Conservation (phyloP, 768 basidiomycete genomes). For the Termitomyces sp. region DNA sequence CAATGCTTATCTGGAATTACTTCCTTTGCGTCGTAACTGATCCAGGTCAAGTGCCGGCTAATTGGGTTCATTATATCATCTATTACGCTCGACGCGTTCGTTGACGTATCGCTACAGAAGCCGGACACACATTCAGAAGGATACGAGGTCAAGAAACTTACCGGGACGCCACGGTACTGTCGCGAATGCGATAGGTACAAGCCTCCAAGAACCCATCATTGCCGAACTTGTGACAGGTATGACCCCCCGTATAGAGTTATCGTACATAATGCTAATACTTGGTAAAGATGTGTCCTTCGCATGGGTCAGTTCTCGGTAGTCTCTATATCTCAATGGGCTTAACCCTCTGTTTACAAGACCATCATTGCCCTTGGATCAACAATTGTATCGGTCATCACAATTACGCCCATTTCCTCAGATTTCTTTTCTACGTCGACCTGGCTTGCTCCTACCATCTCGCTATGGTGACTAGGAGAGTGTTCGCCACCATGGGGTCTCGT, state of each 20-base stretch:
- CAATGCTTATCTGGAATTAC: constrained; percentile 86
- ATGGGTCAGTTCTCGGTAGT: constrained; percentile 62
- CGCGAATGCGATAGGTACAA: constrained; percentile 83
- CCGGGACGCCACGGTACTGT: constrained; percentile 81
- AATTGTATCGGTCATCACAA: constrained; percentile 95
- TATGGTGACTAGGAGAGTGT: constrained; percentile 75
- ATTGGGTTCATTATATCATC: constrained; percentile 57
- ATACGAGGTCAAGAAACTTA: constrained; percentile 88
- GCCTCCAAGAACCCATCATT: constrained; percentile 90
- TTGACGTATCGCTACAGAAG: constrained; percentile 40
- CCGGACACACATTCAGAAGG: constrained; percentile 73
- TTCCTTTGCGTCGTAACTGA: constrained; percentile 77
- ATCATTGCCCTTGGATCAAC: constrained; percentile 91
- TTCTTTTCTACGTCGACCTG: constrained; percentile 90
- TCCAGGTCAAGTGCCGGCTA: constrained; percentile 77
- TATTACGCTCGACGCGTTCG: background rate
- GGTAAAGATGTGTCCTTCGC: constrained; percentile 71
- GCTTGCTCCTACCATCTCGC: constrained; percentile 82
- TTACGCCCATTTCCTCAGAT: constrained; percentile 85
- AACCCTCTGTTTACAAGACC: constrained; percentile 51
- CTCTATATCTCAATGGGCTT: background rate
- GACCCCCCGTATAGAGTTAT: background rate
- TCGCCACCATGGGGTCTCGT: constrained; percentile 35
- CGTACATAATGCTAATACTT: constrained; percentile 2
- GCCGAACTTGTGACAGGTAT: constrained; percentile 74